Conservation (phyloP, 75 land plant genomes). For the Sequoiadendron giganteum region DNA sequence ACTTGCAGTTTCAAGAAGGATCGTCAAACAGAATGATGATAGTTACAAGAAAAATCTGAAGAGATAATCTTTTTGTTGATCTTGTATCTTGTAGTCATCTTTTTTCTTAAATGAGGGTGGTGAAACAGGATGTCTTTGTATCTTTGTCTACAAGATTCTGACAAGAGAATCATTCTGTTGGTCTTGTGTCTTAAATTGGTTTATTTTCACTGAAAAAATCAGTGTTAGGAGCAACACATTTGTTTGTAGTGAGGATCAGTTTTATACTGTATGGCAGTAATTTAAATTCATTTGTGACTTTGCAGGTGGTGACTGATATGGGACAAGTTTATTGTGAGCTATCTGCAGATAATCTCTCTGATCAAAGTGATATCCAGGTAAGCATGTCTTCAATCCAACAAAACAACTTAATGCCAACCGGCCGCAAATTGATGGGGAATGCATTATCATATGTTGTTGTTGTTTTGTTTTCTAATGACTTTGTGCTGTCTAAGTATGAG, state of each 20-base stretch:
- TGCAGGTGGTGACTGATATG: slow-evolving; percentile 1
- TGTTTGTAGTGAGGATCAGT: background rate
- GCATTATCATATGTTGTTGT: background rate
- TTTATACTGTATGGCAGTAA: background rate
- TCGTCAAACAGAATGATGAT: background rate
- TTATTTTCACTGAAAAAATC: background rate
- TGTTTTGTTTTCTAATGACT: background rate
- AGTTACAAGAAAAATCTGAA: background rate
- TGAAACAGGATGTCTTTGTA: background rate
- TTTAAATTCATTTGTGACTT: background rate
- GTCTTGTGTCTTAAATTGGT: background rate
- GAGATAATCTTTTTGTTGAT: background rate
- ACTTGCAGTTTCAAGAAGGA: background rate
- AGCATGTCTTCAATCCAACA: background rate
- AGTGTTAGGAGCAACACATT: background rate
- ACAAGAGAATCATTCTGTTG: background rate
- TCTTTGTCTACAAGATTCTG: background rate
- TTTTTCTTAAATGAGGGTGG: background rate
- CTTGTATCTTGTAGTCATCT: background rate
- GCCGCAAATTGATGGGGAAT: background rate
- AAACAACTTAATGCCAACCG: background rate
- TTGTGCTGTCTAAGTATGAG: background rate
- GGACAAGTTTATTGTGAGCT: background rate
- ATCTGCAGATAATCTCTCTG: background rate
- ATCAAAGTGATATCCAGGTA: background rate